Base-by-base conservation (phyloP, 2,329 filamentous ascomycete genomes). In the Talaromyces funiculosus region DNA sequence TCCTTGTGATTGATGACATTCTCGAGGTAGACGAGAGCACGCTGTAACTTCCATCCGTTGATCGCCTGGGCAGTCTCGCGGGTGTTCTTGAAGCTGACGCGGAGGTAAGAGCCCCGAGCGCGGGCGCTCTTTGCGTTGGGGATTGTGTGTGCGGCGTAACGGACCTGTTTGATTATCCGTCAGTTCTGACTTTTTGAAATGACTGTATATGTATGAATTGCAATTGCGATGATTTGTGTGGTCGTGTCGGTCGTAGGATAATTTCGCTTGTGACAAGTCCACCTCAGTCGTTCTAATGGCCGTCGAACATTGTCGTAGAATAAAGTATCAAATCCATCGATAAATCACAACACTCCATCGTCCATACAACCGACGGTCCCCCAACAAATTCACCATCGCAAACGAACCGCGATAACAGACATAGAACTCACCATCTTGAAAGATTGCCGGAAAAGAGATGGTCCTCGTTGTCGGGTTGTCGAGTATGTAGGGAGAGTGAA, bases 71-170 rank as follows among this genome's bases (percentile, higher is more conserved):
- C 94, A 71, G 93, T 97, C 86, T 99, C 95, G 78, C 94, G 92
- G 79, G 94, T 99, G 89, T 99, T 99, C 89, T 99, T 99, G 90
- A 97, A 99, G 73, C 90, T 96, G 74, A 97, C 93, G 79, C 94
- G 92, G 75, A 99, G 90, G 86, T 97, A 99, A 80, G 92, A 92
- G 82, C 95, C 94, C 82, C 94, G 92, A 78, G 93, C 90, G 84
- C 93, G 91, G 81, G 94, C 94, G 83, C 90, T 96, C 87, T 96
- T 97, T 73, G 88, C 85, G 80, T 87, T 82, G 75, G 89, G 84
- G 79, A 95, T 93, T 79, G 92, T 86, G 77, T 88, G 90, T 78
- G 90, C 90, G 82, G 91, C 91, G 92, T 97, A 97, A 82, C 92
- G 91, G 85, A 96, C 91, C 92, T 95, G 12, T 22, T 8, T 51